Evolutionary conservation across 805 yeast genomes (phyloP), one percentile per base, ranked within the genome.

Genomic region (Candida hungchunana): DNA sequence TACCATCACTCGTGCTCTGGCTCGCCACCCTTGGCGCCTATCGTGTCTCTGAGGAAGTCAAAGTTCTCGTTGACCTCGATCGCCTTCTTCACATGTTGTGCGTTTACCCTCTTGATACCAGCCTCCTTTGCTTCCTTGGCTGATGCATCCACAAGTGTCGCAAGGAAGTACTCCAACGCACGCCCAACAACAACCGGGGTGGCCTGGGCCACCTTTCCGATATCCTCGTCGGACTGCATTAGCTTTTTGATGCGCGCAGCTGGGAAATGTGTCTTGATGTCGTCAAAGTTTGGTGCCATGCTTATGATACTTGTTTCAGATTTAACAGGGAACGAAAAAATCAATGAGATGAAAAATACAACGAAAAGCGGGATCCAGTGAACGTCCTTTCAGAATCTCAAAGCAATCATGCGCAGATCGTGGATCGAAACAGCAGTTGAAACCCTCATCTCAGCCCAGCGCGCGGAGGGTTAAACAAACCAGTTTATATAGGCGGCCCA

Each of bases 121-220:
- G 77, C 72, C 31, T 67, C 67, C 36, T 79, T 75, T 5, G 97
- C 95, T 44, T 83, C 86, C 26, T 74, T 71, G 34, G 86, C 79
- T 15, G 95, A 73, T 31, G 84, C 87, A 50, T 85, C 89, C 32
- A 93, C 95, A 37, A 93, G 69, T 36, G 93, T 77, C 33, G 95
- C 86, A 73, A 93, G 77, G 58, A 93, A 93, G 42, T 87, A 73
- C 63, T 93, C 97, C 34, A 93, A 67, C 0, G 98, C 96, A 44
- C 96, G 75, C 7, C 97, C 97, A 7, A 93, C 96, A 13, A 90
- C 90, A n/a, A 90, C 83, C 0, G 99, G 99, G 3, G 99, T 94
- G 2, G 96, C 97, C 56, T 89, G 97, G 4, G 98, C 96, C 5
- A 93, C 97, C 57, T 93, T 93, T 3, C 99, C 99, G 29, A 93